phyloP scores from a whole-genome alignment of 73 alveolate genomes.

The Paramecium octaurelia region DNA sequence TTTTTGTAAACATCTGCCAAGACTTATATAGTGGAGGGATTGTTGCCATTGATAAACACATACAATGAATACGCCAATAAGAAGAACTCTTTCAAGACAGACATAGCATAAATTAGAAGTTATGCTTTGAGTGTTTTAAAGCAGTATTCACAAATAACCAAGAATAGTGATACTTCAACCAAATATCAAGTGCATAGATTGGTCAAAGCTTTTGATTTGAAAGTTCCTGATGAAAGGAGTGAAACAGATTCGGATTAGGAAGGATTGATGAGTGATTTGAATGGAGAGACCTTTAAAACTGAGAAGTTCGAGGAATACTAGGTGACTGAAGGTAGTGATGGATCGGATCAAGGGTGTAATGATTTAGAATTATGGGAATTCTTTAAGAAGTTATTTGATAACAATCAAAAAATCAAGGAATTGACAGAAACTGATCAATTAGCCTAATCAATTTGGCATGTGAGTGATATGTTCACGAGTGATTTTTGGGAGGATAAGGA shows the following conservation, averaged over 20 bases:
- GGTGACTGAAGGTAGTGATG: background rate
- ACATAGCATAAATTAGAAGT: background rate
- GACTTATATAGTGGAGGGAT: background rate
- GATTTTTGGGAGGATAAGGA: background rate
- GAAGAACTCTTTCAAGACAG: background rate
- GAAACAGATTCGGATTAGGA: background rate
- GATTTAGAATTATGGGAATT: conserved; percentile 27
- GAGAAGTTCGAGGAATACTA: background rate
- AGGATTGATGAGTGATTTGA: background rate
- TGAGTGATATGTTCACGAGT: conserved; percentile 19
- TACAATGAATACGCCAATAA: background rate
- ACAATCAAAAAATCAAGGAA: background rate
- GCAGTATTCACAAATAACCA: background rate
- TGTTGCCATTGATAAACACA: background rate
- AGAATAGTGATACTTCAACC: background rate
- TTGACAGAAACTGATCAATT: background rate
- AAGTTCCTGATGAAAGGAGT: background rate
- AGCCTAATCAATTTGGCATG: conserved; percentile 15
- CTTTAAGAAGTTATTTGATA: background rate
- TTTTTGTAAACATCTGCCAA: background rate
- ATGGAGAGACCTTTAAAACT: background rate
- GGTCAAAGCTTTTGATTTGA: background rate
- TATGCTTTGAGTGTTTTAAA: conserved; percentile 8
- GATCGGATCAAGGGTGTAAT: background rate
- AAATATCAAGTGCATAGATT: conserved; percentile 20